Evolutionary conservation across 1,284 basidiomycete species (phyloP).

Genomic region (Fomitopsis palustris): DNA sequence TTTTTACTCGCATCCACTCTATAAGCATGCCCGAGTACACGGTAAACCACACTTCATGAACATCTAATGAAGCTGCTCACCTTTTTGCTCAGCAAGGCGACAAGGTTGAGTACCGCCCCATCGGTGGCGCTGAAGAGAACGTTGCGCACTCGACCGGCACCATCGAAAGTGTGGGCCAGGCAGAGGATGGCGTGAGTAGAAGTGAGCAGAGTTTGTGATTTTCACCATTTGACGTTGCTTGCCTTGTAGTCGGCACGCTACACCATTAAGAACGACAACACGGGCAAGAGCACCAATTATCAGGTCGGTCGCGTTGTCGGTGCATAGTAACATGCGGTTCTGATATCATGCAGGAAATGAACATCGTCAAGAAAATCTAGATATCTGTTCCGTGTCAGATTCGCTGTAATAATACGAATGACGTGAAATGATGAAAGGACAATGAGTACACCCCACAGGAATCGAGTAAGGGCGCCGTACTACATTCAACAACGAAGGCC

Average conservation of each 20-base stretch:
- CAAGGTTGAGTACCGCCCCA: conserved; percentile 40
- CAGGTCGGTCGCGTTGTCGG: conserved; percentile 21
- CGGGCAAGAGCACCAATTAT: conserved; percentile 38
- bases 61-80: not conserved
- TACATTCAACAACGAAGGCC: too few species aligned
- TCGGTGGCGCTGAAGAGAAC: conserved; percentile 36
- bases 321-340: not conserved
- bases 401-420: not conserved
- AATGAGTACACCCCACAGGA: too few species aligned
- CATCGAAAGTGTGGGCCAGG: conserved; percentile 30
- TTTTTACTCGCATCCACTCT: not conserved
- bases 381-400: not conserved
- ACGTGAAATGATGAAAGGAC: too few species aligned
- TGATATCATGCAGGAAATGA: conserved; percentile 30
- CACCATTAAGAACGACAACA: conserved; percentile 42
- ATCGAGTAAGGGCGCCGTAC: too few species aligned
- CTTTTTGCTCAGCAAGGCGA: conserved; percentile 31
- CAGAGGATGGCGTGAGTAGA: conserved; percentile 26
- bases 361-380: conserved; percentile 33
- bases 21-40: not conserved
- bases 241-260: conserved; percentile 29
- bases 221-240: not conserved
- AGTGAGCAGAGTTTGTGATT: not conserved
- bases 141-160: conserved; percentile 36
- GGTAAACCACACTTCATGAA: not conserved